Evolutionary conservation across 176 grass and related monocot species (phyloP), one percentile per base, ranked within the genome.

Genomic region (Juncus effusus): DNA sequence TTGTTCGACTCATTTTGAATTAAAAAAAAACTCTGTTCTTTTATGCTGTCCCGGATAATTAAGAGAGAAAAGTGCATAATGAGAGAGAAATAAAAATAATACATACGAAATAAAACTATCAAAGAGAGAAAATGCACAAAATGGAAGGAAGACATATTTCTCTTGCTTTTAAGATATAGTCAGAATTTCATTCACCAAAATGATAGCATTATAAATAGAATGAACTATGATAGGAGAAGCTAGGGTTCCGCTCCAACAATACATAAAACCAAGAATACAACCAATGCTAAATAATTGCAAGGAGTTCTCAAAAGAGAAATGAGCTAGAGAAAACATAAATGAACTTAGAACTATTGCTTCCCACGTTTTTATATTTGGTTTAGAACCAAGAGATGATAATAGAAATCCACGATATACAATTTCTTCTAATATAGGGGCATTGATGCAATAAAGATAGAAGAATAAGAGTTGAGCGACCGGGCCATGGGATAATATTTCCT

Each of bases 351-450:
- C 12, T 38, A 89, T 74, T 36, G 93, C 88, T 11, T 81, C 40
- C 36, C 40, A 52, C 80, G 77, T 71, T 75, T 84, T 47, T 9
- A 9, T 47, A 5, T 47, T 89, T 78, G 83, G 79, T 44, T 75
- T 88, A 16, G 82, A 81, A 7, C 74, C 77, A 7, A 96, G 75
- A 51, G 82, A 56, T 40, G 85, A 83, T 41, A 96, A 55, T 74
- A 96, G 93, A 65, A 89, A 96, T 62, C 93, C 85, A 4, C 93
- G 88, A 59, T 96, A 96, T 47, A 96, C 80, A 40, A 80, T 91
- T 84, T 96, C 93, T 80, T 96, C 93, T n/a, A 84, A 72, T 61
- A 91, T 36, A 1, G 93, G 85, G 63, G 85, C 75, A 74, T 85
- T 51, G 13, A 96, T 64, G 76, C 88, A 86, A 73, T 89, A 91